Conservation (phyloP, 208 protist species). For the Naegleria gruberi region DNA sequence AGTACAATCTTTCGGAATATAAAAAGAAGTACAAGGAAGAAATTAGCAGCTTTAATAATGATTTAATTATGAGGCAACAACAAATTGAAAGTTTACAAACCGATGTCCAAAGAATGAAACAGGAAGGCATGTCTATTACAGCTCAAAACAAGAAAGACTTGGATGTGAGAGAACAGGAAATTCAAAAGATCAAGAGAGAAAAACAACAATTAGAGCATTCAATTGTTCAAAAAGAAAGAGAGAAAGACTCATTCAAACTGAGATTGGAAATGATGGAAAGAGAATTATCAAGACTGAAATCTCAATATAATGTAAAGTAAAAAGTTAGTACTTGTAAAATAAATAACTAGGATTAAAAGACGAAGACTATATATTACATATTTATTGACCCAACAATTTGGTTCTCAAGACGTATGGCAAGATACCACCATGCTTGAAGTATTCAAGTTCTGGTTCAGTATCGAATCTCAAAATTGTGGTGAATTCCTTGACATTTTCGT, state of each 20-base stretch:
- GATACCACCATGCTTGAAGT: constrained; percentile 82
- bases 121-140: background rate
- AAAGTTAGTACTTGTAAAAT: too few relatives aligned
- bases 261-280: background rate
- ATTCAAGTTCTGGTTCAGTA: constrained; percentile 83
- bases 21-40: background rate
- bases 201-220: background rate
- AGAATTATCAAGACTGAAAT: background rate
- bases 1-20: background rate
- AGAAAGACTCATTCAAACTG: background rate
- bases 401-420: constrained; percentile 80
- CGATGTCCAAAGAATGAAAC: background rate
- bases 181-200: background rate
- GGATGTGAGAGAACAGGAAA: background rate
- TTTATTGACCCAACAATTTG: constrained; percentile 36
- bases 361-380: too few relatives aligned
- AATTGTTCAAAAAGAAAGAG: background rate
- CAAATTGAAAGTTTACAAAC: background rate
- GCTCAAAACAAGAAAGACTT: background rate
- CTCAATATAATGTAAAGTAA: too few relatives aligned
- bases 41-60: background rate
- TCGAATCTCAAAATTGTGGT: constrained; percentile 77
- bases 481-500: constrained; percentile 45
- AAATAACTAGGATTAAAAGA: too few relatives aligned
- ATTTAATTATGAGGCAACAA: background rate